phyloP scores from a whole-genome alignment of 805 yeast genomes.

The Saccharomycopsis sp. region DNA sequence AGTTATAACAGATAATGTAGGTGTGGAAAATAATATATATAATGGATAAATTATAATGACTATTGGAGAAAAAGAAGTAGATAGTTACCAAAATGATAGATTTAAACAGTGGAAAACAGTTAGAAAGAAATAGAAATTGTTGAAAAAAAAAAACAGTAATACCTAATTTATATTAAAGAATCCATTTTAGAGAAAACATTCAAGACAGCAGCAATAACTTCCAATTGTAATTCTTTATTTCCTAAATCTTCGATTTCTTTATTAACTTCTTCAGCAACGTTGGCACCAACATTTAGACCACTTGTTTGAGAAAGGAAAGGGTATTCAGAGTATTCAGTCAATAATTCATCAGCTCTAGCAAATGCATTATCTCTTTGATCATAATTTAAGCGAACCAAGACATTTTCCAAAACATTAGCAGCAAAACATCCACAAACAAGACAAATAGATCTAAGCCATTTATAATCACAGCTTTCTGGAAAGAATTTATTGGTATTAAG shows the following conservation, averaged over 20 bases:
- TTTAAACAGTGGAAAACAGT: too few species aligned
- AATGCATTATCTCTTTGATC: slow-evolving; percentile 90
- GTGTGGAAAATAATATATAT: too few species aligned
- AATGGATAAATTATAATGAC: too few species aligned
- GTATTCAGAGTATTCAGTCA: slow-evolving; percentile 71
- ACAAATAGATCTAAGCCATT: slow-evolving; percentile 66
- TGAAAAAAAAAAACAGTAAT: too few species aligned
- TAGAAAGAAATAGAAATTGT: too few species aligned
- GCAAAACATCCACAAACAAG: slow-evolving; percentile 87
- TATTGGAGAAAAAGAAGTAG: too few species aligned
- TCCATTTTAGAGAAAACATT: slow-evolving; percentile 90
- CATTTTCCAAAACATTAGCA: slow-evolving; percentile 92
- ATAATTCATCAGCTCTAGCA: slow-evolving; percentile 85
- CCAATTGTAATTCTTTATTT: slow-evolving; percentile 57
- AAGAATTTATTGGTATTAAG: slow-evolving; percentile 51
- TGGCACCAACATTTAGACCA: slow-evolving; percentile 60
- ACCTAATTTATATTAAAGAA: slow-evolving; percentile 27
- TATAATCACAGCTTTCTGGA: slow-evolving; percentile 57
- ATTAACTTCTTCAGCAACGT: slow-evolving; percentile 41
- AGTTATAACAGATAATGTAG: too few species aligned
- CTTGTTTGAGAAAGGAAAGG: slow-evolving; percentile 63
- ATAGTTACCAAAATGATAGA: too few species aligned
- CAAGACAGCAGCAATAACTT: slow-evolving; percentile 86
- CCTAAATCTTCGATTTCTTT: slow-evolving; percentile 40
- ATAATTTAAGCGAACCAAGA: slow-evolving; percentile 61